A percentile compares a stretch with the other conserved stretches of the same genome.
Conservation (phyloP, 352 stramenopile genomes). For the Globisporangium mamillatum region DNA sequence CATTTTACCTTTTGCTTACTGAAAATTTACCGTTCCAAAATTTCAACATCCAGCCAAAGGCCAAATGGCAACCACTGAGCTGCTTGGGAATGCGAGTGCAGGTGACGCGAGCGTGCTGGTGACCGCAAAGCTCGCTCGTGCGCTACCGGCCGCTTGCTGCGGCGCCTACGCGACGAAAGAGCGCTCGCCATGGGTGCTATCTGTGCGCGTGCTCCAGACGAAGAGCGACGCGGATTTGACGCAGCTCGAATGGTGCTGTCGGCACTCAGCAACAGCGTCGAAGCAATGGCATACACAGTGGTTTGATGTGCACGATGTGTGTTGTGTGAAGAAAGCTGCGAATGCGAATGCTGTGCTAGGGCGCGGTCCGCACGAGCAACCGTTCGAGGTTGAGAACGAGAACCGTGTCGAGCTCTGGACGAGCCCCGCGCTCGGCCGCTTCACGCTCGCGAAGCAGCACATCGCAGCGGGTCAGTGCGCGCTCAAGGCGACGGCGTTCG, state of each 20-base stretch:
- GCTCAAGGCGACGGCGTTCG: slow-evolving; percentile 48
- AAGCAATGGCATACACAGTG: slow-evolving; percentile 19
- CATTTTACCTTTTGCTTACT: background rate
- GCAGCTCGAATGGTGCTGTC: slow-evolving; percentile 9
- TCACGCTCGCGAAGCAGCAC: slow-evolving; percentile 25
- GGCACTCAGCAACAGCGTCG: too few species aligned
- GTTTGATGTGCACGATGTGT: slow-evolving; percentile 16
- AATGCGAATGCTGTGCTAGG: slow-evolving; percentile 15
- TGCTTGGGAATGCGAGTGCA: background rate
- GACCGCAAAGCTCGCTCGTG: background rate
- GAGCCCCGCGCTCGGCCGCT: slow-evolving; percentile 27
- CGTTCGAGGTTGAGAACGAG: slow-evolving; percentile 23
- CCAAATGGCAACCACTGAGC: background rate
- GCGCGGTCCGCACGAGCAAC: slow-evolving; percentile 18
- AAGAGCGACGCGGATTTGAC: background rate
- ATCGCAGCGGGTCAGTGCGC: slow-evolving; percentile 31
- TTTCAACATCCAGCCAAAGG: background rate
- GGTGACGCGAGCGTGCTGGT: background rate
- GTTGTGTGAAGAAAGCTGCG: slow-evolving; percentile 7
- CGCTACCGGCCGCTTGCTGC: slow-evolving; percentile 7
- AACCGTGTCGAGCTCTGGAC: slow-evolving; percentile 21
- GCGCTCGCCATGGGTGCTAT: background rate
- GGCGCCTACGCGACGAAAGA: background rate
- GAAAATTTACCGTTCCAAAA: background rate
- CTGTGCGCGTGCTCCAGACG: background rate